These are phyloP conservation scores for Fistulifera pelliculosa DNA, from an alignment of 108 stramenopile species.

Conservation along the genomic window DNA sequence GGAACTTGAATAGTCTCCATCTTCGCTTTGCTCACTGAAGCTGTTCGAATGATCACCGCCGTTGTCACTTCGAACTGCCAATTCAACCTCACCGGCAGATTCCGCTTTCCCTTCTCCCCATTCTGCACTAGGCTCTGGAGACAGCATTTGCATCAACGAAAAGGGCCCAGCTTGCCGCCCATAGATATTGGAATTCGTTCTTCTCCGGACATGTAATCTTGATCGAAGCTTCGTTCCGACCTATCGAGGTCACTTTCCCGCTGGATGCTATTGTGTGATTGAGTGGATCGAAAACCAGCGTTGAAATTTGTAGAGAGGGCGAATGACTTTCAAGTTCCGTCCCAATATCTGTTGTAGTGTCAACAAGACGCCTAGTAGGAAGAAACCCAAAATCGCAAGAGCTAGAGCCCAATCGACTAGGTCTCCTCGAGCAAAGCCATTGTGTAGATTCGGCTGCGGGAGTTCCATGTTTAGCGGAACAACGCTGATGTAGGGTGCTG, in stretches of 20 bases:
- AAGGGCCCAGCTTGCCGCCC: slow-evolving; percentile 21
- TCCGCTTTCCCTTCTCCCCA: no score
- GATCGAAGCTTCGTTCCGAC: not conserved
- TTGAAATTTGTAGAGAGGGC: slow-evolving; percentile 23
- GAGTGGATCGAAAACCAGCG: slow-evolving; percentile 42
- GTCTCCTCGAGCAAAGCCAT: slow-evolving; percentile 14
- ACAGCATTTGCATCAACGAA: no score
- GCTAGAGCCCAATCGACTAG: slow-evolving; percentile 40
- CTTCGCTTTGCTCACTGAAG: not conserved
- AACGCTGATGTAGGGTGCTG: slow-evolving; percentile 53
- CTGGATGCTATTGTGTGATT: slow-evolving; percentile 18
- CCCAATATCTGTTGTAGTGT: slow-evolving; percentile 36
- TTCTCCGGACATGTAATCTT: slow-evolving; percentile 15
- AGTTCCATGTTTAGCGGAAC: slow-evolving; percentile 17
- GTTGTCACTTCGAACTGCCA: not conserved
- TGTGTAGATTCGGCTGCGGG: slow-evolving; percentile 11
- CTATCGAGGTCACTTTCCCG: slow-evolving; percentile 7
- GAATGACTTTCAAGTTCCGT: slow-evolving; percentile 10
- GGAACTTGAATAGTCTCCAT: not conserved
- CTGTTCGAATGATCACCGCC: not conserved
- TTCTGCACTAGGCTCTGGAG: no score
- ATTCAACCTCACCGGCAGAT: not conserved
- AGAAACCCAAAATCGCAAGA: slow-evolving; percentile 13
- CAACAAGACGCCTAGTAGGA: slow-evolving; percentile 21
- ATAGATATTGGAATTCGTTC: slow-evolving; percentile 39